Base-by-base conservation (phyloP, 306 rosid species). In the Crotalaria pallida region DNA sequence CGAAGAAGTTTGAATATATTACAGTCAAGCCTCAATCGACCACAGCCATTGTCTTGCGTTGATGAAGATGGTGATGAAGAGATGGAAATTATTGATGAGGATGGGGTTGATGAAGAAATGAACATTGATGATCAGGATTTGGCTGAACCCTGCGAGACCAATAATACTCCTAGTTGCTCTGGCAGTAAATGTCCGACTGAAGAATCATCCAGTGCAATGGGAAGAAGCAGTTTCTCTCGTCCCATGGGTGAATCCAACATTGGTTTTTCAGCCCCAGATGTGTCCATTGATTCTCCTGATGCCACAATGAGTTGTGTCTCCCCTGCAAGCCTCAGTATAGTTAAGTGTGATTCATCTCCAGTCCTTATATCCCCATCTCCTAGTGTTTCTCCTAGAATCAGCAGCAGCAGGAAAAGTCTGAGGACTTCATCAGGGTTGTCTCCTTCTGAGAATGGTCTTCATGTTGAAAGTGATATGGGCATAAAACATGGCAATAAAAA, bases 21-120 rank as follows among this genome's bases (percentile, higher is more conserved):
- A 18, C 92, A 74, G 69, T 83, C 89, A 48, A 89, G 92, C 85
- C 83, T 95, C 51, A 82, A 57, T 47, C 82, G 87, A 77, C 90
- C 91, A 2, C 49, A 66, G 10, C 72, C 81, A 47, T 72, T 86
- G 55, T 62, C 83, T 47, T 72, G 69, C 69, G 74, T 87, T 26
- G 97, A 91, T 18, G 93, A 91, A 53, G 99, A 95, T 60, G 86
- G 96, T 69, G 97, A 95, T 79, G 93, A 83, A 73, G 99, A 95
- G 83, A 95, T 95, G 99, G 99, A 95, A 77, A 91, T 95, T 79
- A 91, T 95, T 79, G 97, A 87, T 8, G 99, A 83, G 80, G 96
- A 88, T 71, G 93, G 83, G 67, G 87, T 87, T 77, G 89, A 75
- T 49, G 44, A 7, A 22, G 73, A 60, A 69, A 58, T 79, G 71